Conservation (phyloP, 1,284 basidiomycete genomes). For the Athelia psychrophila region DNA sequence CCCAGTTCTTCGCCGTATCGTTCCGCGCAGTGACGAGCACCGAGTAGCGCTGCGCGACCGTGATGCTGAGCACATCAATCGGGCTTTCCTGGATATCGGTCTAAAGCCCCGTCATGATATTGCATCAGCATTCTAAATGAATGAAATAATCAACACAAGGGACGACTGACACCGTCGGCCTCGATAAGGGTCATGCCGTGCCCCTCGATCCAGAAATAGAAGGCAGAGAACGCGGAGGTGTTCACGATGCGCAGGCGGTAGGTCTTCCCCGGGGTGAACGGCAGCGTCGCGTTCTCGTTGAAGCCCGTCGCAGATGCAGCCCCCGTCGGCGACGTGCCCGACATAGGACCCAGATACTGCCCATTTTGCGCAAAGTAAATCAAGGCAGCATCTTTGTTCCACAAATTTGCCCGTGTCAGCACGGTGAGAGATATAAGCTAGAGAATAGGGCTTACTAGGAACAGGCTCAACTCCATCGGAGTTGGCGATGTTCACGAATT, state of each 20-base stretch:
- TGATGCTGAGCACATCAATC: conserved; percentile 68
- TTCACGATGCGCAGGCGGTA: conserved; percentile 81
- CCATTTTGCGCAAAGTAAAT: conserved; percentile 84
- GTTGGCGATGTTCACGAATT: conserved; percentile 76
- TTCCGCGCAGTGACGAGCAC: conserved; percentile 89
- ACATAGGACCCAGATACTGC: conserved; percentile 62
- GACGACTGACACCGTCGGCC: conserved; percentile 73
- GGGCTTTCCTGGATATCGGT: conserved; percentile 75
- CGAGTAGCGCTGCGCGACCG: conserved; percentile 93
- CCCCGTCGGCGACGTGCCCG: conserved; percentile 35
- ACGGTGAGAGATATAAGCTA: not conserved
- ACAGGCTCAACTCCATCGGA: conserved; percentile 87
- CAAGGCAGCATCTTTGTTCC: conserved; percentile 63
- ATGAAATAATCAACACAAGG: too few species aligned
- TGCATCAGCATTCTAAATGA: too few species aligned
- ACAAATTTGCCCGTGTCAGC: conserved; percentile 1
- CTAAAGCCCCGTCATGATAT: too few species aligned
- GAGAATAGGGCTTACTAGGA: conserved; percentile 48
- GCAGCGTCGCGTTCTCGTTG: conserved; percentile 85
- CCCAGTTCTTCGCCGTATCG: conserved; percentile 82
- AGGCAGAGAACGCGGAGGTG: conserved; percentile 68
- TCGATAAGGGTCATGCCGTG: conserved; percentile 91
- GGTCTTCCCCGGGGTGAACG: conserved; percentile 81
- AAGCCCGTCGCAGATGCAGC: conserved; percentile 64
- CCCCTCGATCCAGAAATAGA: conserved; percentile 89